Base-by-base conservation (phyloP, 495 filamentous ascomycete species). In the Annulohypoxylon bovei region DNA sequence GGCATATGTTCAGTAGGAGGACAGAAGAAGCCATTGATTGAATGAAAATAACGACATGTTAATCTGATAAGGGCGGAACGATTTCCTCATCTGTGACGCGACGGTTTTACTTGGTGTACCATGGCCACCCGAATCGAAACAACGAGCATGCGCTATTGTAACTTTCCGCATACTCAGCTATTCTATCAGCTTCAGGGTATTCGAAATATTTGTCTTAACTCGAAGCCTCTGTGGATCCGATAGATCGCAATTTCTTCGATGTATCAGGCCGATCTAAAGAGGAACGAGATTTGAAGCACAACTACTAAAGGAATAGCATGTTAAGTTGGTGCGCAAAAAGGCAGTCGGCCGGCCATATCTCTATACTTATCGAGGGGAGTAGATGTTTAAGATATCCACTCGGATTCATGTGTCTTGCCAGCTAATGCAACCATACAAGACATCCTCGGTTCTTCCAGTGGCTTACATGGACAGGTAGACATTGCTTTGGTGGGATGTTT, bases 1-100 rank as follows among this genome's bases (percentile, higher is more conserved):
- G 95, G 95, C 4, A 86, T 95, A 61, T 91, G 95, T 27, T 88
- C 94, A 74, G 93, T 98, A 20, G 93, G 91, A 14, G 91, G 92
- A 2, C 87, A 92, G 61, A 90, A 95, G 80, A 98, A 95, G 76
- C 90, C 92, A 47, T 79, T 97, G 60, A 98, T 99, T 67, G 93
- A 99, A 81, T 99, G 84, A 91, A 47, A 25, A 16, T 28, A 18
- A 23, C 11, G 8, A 40, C 35, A 3, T 44, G 20, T 55, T 37
- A 22, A 35, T 53, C 20, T 27, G 11, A 57, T n/a, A 6, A 50
- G 33, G 56, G 12, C 25, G 12, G 42, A 11, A 33, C 18, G 0
- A 4, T 37, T 20, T 3, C 35, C 9, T 63, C 47, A 44, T 37
- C 40, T 16, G 14, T 37, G 44, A 20, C 52, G 22, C 16, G 27